Conservation (phyloP, 352 stramenopile genomes). For the Elongisporangium undulatum region DNA sequence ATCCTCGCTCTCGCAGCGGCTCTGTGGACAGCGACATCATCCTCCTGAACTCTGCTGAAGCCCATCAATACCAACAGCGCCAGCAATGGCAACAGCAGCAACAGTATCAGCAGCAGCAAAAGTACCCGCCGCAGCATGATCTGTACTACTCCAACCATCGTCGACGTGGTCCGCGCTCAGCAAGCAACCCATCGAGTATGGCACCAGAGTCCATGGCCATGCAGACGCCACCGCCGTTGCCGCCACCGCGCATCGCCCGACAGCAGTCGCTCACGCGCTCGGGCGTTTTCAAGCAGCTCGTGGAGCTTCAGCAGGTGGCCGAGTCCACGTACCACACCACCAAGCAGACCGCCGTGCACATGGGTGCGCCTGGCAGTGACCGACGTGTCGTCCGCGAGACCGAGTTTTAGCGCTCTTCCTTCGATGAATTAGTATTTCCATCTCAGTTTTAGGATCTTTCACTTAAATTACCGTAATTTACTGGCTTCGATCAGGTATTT, state of each 20-base stretch:
- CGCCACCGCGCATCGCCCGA: background rate
- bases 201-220: background rate
- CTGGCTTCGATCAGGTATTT: too few species aligned
- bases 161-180: background rate
- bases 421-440: background rate
- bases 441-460: background rate
- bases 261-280: background rate
- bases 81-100: conserved; percentile 7
- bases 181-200: background rate
- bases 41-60: background rate
- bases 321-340: conserved; percentile 32
- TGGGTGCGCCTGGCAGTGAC: conserved; percentile 11
- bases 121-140: background rate
- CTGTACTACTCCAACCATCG: conserved; percentile 1
- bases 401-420: background rate
- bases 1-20: background rate
- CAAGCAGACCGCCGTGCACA: conserved; percentile 27
- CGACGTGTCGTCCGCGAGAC: background rate
- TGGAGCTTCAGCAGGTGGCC: conserved; percentile 29
- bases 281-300: conserved; percentile 18
- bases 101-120: conserved; percentile 1
- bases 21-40: background rate
- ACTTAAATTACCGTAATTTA: background rate
- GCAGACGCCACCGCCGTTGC: background rate
- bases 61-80: conserved; percentile 1